Percentiles rank a stretch among this genome's conserved stretches.
Conservation (phyloP, 2,329 filamentous ascomycete species). For the Aspergillus viridinutans region DNA sequence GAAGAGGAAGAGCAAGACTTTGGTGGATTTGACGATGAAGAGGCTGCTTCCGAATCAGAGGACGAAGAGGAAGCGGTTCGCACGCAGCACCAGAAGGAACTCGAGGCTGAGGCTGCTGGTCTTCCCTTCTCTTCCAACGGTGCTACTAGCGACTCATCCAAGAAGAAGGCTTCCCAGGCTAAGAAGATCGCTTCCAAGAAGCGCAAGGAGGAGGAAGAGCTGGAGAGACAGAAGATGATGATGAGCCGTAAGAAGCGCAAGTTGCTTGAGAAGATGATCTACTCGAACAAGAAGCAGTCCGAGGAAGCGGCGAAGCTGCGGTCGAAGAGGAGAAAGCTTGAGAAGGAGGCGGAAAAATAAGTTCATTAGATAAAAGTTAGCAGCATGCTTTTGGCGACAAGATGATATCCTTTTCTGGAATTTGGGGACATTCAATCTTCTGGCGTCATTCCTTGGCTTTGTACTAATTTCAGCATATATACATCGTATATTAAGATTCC, state of each 20-base stretch:
- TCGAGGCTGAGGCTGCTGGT: conserved; percentile 87
- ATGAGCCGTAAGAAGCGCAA: conserved; percentile 97
- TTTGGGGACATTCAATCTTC: conserved; percentile 13
- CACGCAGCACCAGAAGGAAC: conserved; percentile 75
- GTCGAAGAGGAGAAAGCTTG: conserved; percentile 84
- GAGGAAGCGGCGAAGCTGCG: conserved; percentile 83
- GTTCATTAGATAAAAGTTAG: conserved; percentile 19
- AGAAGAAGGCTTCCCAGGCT: conserved; percentile 65
- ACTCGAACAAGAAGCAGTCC: conserved; percentile 90
- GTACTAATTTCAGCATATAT: not conserved
- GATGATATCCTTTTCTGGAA: conserved; percentile 23
- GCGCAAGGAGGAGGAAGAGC: conserved; percentile 71
- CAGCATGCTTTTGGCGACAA: conserved; percentile 13
- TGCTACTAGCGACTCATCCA: conserved; percentile 56
- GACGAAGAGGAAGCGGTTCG: conserved; percentile 61
- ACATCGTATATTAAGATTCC: not conserved
- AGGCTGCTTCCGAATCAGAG: conserved; percentile 45
- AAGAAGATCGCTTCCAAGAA: conserved; percentile 65
- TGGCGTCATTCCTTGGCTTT: conserved; percentile 13
- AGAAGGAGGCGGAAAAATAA: conserved; percentile 49
- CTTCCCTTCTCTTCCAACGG: conserved; percentile 45
- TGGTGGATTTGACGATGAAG: conserved; percentile 49
- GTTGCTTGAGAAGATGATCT: conserved; percentile 95
- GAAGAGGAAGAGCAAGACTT: conserved; percentile 44
- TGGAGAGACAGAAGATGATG: conserved; percentile 96